phyloP scores from a whole-genome alignment of 2,329 filamentous ascomycete species.

The Domatiomyces catenatus region DNA sequence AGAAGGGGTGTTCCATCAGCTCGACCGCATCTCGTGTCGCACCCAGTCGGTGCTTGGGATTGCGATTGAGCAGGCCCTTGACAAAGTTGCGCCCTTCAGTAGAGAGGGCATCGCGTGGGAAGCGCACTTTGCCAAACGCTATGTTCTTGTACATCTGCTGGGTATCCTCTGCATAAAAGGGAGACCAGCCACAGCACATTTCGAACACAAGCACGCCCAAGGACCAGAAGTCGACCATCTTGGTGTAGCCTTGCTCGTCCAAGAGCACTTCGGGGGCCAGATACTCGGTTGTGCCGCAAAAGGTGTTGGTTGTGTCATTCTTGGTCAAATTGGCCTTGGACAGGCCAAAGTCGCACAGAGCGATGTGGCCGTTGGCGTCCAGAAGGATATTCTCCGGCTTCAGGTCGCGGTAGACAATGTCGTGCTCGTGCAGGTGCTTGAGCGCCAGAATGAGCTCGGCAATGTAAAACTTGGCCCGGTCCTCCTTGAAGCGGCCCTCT shows the following conservation, averaged over 20 bases:
- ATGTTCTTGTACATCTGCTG: slow-evolving; percentile 99
- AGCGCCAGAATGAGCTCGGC: slow-evolving; percentile 91
- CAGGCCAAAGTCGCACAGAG: slow-evolving; percentile 89
- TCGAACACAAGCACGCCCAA: slow-evolving; percentile 94
- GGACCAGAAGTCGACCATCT: slow-evolving; percentile 99
- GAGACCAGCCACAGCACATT: slow-evolving; percentile 99
- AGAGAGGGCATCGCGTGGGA: slow-evolving; percentile 85
- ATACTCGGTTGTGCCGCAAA: slow-evolving; percentile 96
- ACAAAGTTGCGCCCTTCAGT: slow-evolving; percentile 95
- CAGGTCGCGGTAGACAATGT: slow-evolving; percentile 93
- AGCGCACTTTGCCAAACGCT: slow-evolving; percentile 93
- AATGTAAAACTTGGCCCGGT: slow-evolving; percentile 95
- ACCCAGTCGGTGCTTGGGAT: slow-evolving; percentile 86
- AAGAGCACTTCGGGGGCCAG: slow-evolving; percentile 87
- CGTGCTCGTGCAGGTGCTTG: slow-evolving; percentile 87
- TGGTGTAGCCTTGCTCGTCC: slow-evolving; percentile 94
- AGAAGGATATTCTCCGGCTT: slow-evolving; percentile 97
- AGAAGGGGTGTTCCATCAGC: slow-evolving; percentile 87
- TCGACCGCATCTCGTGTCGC: slow-evolving; percentile 85
- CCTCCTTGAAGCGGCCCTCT: slow-evolving; percentile 88
- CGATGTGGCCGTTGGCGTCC: slow-evolving; percentile 94
- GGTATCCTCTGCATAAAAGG: slow-evolving; percentile 96
- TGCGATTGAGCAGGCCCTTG: slow-evolving; percentile 90
- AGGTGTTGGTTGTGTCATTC: slow-evolving; percentile 96
- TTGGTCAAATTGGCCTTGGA: slow-evolving; percentile 96